phyloP scores from a whole-genome alignment of 2,329 filamentous ascomycete species.

The Xylaria sp. region DNA sequence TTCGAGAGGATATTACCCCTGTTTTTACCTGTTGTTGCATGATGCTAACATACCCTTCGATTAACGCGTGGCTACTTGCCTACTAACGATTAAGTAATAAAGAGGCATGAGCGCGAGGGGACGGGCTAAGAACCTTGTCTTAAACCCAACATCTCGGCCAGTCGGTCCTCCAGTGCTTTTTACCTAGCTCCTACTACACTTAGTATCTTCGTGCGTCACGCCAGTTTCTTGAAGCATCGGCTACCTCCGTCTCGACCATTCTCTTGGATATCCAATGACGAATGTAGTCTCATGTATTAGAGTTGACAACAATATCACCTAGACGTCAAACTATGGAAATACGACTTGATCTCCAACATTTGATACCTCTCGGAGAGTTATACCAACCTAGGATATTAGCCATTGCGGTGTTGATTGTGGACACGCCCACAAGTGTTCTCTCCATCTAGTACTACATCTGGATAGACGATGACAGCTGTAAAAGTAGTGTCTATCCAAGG shows the following conservation, averaged over 20 bases:
- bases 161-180: neutral
- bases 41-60: neutral
- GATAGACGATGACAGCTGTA: neutral
- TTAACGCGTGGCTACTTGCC: neutral
- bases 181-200: neutral
- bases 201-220: too few relatives aligned
- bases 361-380: slow-evolving; percentile 8
- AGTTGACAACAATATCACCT: neutral
- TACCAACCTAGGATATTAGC: slow-evolving; percentile 4
- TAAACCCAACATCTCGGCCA: neutral
- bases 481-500: neutral
- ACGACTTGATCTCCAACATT: neutral
- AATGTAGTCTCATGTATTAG: neutral
- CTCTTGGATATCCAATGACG: too few relatives aligned
- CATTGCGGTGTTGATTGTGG: neutral
- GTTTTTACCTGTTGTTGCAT: neutral
- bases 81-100: neutral
- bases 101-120: neutral
- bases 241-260: neutral
- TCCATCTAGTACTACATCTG: neutral
- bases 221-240: neutral
- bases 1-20: neutral
- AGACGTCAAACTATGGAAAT: neutral
- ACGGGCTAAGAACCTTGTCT: neutral
- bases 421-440: neutral